Percentiles rank a stretch among this genome's conserved stretches.
Conservation (phyloP, 2,329 filamentous ascomycete genomes). For the Lojkania enalia region DNA sequence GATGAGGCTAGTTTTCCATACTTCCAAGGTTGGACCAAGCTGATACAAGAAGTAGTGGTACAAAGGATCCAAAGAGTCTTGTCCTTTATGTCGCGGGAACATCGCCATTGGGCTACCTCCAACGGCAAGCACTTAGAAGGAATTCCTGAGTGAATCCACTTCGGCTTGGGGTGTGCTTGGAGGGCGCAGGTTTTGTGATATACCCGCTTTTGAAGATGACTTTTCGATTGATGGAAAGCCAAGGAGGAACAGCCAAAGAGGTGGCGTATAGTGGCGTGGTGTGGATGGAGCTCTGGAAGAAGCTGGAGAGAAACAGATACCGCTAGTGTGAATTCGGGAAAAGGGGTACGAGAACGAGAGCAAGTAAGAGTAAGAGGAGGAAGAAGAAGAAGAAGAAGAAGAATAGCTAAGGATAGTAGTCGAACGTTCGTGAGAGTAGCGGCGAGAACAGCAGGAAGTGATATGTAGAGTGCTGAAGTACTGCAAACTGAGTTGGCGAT, state of each 20-base stretch:
- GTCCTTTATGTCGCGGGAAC: slow-evolving; percentile 1
- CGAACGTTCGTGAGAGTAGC: not conserved
- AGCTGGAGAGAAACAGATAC: not conserved
- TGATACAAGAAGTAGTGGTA: slow-evolving; percentile 3
- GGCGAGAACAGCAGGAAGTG: not conserved
- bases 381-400: not conserved
- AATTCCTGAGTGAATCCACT: too few species aligned
- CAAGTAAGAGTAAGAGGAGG: not conserved
- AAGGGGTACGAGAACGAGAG: not conserved
- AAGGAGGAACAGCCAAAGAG: not conserved
- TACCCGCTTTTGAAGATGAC: not conserved
- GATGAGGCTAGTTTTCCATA: not conserved
- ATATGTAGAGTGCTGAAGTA: not conserved
- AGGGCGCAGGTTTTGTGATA: not conserved
- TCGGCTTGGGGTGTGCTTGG: too few species aligned
- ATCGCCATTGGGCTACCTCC: slow-evolving; percentile 1
- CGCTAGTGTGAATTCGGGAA: not conserved
- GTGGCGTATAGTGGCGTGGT: too few species aligned
- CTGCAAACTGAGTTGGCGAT: not conserved
- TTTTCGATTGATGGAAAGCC: not conserved
- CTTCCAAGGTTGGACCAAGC: not conserved
- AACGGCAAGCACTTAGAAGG: slow-evolving; percentile 3
- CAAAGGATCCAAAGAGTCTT: slow-evolving; percentile 1
- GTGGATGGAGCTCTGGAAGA: not conserved
- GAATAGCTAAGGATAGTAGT: not conserved